phyloP scores from a whole-genome alignment of 2,329 filamentous ascomycete genomes.

The Talaromyces sp. region DNA sequence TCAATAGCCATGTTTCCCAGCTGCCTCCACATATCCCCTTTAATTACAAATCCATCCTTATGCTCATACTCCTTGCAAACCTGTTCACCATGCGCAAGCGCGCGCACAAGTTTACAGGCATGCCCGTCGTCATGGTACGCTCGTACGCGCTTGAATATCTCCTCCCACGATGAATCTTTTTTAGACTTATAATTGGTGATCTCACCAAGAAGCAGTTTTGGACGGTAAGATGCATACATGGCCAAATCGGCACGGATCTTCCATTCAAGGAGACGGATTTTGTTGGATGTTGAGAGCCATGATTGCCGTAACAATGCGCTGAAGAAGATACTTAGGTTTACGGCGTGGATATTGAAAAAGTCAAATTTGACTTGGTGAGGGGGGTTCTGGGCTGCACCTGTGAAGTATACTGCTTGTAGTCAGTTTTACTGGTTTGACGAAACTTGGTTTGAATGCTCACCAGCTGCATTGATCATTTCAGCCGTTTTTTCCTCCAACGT shows the following conservation, averaged over 20 bases:
- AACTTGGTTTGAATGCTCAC: constrained; percentile 26
- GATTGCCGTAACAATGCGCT: constrained; percentile 49
- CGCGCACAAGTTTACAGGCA: constrained; percentile 67
- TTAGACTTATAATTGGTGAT: constrained; percentile 57
- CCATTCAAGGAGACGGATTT: constrained; percentile 67
- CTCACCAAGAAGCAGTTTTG: constrained; percentile 53
- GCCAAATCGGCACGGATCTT: constrained; percentile 71
- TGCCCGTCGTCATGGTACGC: constrained; percentile 71
- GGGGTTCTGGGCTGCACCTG: constrained; percentile 56
- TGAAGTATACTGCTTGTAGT: constrained; percentile 42
- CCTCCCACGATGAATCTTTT: constrained; percentile 36
- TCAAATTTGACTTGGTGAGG: constrained; percentile 68
- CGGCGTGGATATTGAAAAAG: constrained; percentile 75
- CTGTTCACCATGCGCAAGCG: constrained; percentile 61
- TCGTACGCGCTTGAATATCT: constrained; percentile 41
- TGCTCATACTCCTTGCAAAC: constrained; percentile 35
- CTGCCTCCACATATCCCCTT: constrained; percentile 40
- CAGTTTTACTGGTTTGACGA: neutral
- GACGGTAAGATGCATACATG: constrained; percentile 65
- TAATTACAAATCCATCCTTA: constrained; percentile 26
- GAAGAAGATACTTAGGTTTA: constrained; percentile 72
- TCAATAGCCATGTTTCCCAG: constrained; percentile 35
- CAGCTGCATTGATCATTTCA: constrained; percentile 66
- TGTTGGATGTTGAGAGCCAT: constrained; percentile 54
- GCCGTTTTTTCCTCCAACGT: constrained; percentile 54